phyloP scores from a whole-genome alignment of 768 basidiomycete species.

The Lactarius akahatsu region DNA sequence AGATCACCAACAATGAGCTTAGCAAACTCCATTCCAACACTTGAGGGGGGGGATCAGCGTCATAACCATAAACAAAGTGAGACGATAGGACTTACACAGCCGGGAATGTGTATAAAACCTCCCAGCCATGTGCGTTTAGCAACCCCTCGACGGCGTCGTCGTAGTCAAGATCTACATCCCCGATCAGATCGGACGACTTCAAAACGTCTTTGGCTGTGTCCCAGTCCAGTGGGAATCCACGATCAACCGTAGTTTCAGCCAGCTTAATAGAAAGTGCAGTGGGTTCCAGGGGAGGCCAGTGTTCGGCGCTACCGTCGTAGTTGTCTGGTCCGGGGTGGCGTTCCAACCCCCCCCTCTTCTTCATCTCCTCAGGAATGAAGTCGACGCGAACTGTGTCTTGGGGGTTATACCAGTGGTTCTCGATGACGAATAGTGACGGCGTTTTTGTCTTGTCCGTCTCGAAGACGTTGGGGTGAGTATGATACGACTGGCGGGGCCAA shows the following conservation, averaged over 20 bases:
- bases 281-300: constrained; percentile 11
- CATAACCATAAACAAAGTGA: neutral
- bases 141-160: constrained; percentile 36
- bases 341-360: constrained; percentile 37
- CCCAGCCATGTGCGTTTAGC: constrained; percentile 42
- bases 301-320: constrained; percentile 19
- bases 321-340: constrained; percentile 22
- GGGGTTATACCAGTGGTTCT: constrained; percentile 44
- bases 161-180: constrained; percentile 27
- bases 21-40: constrained; percentile 45
- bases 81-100: constrained; percentile 38
- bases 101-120: constrained; percentile 42
- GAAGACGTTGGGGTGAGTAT: constrained; percentile 34
- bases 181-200: neutral
- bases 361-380: constrained; percentile 36
- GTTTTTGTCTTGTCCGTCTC: constrained; percentile 26
- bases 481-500: constrained; percentile 41
- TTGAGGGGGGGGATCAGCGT: constrained; percentile 24
- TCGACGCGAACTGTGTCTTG: constrained; percentile 41
- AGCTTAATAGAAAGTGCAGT: constrained; percentile 4
- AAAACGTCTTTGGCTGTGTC: constrained; percentile 1
- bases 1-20: constrained; percentile 44
- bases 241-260: neutral
- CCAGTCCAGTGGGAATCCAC: constrained; percentile 8
- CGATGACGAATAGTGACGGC: constrained; percentile 38